Conservation (phyloP, 306 rosid genomes). For the Morella rubra region DNA sequence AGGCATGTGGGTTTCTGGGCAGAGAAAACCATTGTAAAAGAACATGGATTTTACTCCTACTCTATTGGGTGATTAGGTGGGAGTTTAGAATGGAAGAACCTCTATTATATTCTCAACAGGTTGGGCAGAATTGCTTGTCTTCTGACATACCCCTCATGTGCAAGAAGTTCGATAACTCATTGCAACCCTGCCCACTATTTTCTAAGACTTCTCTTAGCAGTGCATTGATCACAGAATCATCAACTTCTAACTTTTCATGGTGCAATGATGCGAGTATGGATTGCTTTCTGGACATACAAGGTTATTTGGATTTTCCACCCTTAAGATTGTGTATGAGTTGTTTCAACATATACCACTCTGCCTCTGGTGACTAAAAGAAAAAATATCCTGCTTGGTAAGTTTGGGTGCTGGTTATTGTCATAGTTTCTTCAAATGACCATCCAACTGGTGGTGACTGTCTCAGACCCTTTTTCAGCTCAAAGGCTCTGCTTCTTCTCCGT, state of each 20-base stretch:
- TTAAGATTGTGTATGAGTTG: not conserved
- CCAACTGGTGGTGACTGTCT: not conserved
- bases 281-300: not conserved
- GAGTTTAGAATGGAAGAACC: not conserved
- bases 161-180: not conserved
- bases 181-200: not conserved
- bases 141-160: not conserved
- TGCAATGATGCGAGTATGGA: not conserved
- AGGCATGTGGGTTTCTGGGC: not conserved
- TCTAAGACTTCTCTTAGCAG: not conserved
- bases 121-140: not conserved
- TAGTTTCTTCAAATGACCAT: not conserved
- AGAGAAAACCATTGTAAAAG: not conserved
- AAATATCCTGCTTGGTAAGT: not conserved
- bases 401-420: not conserved
- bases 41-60: not conserved
- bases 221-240: not conserved
- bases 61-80: not conserved
- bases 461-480: not conserved
- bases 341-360: not conserved
- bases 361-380: not conserved
- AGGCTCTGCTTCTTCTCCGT: not conserved
- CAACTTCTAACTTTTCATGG: not conserved
- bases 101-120: not conserved
- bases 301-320: not conserved